Conservation (phyloP, 176 grass and related monocot genomes). For the Ensete ventricosum region DNA sequence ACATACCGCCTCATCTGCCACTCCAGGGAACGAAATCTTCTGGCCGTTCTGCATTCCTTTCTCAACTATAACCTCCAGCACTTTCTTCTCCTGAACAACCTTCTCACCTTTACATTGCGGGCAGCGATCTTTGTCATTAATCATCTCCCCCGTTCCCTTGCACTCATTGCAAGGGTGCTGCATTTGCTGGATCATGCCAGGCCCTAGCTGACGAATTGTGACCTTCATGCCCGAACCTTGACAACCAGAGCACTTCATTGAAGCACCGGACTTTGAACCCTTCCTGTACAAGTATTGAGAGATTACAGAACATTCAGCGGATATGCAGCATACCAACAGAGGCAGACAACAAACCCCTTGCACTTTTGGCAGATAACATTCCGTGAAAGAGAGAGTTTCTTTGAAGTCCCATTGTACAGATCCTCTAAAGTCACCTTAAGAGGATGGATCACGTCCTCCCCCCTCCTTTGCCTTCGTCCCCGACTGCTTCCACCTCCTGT, state of each 20-base stretch:
- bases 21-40: constrained; percentile 94
- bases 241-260: constrained; percentile 85
- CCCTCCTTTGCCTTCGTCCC: constrained; percentile 86
- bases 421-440: constrained; percentile 90
- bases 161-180: constrained; percentile 94
- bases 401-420: constrained; percentile 86
- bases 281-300: constrained; percentile 42
- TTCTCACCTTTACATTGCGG: constrained; percentile 94
- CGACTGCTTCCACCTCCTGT: constrained; percentile 84
- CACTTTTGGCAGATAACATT: constrained; percentile 83
- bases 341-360: constrained; percentile 50
- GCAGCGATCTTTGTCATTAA: constrained; percentile 90
- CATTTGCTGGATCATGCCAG: constrained; percentile 98
- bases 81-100: constrained; percentile 92
- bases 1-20: constrained; percentile 90
- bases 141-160: constrained; percentile 91
- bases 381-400: constrained; percentile 91
- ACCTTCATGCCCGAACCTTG: constrained; percentile 96
- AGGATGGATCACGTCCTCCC: constrained; percentile 92
- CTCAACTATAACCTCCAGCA: constrained; percentile 84
- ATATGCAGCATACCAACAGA: not conserved
- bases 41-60: constrained; percentile 93
- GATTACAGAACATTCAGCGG: not conserved
- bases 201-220: constrained; percentile 73
- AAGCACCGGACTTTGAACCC: constrained; percentile 92